Evolutionary conservation across 768 basidiomycete genomes (phyloP).

Genomic region (Leccinellum rugosiceps): DNA sequence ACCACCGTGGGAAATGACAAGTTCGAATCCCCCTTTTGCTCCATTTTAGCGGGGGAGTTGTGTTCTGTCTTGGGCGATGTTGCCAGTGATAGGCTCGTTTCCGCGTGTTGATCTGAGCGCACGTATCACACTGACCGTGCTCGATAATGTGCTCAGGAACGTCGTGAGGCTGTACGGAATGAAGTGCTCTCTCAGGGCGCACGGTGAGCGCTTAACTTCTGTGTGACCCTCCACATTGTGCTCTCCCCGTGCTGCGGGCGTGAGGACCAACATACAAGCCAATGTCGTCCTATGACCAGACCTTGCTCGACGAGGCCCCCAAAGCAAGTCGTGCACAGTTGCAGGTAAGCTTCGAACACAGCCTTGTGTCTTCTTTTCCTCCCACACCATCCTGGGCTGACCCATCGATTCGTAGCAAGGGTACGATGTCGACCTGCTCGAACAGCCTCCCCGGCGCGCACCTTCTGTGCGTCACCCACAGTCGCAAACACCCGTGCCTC

Average conservation of each 20-base stretch:
- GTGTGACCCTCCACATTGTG: conserved; percentile 1
- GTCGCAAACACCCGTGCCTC: conserved; percentile 3
- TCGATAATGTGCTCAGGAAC: conserved; percentile 21
- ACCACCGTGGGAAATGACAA: conserved; percentile 13
- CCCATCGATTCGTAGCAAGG: conserved; percentile 39
- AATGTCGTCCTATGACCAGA: conserved; percentile 40
- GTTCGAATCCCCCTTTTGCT: neutral
- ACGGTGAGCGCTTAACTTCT: conserved; percentile 18
- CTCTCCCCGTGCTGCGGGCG: neutral
- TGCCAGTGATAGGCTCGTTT: neutral
- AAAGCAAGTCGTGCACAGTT: conserved; percentile 41
- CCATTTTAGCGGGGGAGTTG: neutral
- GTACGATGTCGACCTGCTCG: conserved; percentile 48
- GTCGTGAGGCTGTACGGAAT: conserved; percentile 25
- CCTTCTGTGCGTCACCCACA: conserved; percentile 17
- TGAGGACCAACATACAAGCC: neutral
- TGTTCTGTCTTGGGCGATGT: neutral
- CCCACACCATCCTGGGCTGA: too few relatives aligned
- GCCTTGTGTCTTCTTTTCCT: neutral
- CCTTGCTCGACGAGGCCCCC: conserved; percentile 38
- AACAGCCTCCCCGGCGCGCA: conserved; percentile 25
- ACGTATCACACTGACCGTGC: neutral
- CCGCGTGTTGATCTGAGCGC: neutral
- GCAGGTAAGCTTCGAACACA: conserved; percentile 37
- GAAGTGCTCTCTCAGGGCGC: neutral